These are phyloP conservation scores for Metschnikowia cerradonensis DNA, from an alignment of 805 yeast genomes.

Conservation along the genomic window DNA sequence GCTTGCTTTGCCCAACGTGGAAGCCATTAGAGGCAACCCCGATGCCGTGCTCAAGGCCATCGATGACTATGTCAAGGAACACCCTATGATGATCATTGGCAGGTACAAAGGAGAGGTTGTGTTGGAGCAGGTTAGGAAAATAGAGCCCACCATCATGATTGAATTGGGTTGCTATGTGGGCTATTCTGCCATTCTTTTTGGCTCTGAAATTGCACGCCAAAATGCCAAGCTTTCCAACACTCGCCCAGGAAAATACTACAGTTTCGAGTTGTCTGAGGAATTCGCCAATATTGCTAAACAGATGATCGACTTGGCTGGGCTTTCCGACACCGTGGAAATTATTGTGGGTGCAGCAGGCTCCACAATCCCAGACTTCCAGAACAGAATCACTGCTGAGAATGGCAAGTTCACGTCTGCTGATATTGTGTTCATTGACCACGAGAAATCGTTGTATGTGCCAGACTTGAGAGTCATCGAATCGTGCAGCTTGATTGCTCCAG, in stretches of 20 bases:
- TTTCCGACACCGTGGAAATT: slow-evolving; percentile 25
- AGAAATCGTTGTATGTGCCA: slow-evolving; percentile 35
- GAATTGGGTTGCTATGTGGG: slow-evolving; percentile 36
- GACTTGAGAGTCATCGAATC: slow-evolving; percentile 42
- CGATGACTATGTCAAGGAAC: slow-evolving; percentile 22
- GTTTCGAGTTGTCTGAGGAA: slow-evolving; percentile 29
- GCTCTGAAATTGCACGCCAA: slow-evolving; percentile 21
- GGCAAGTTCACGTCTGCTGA: slow-evolving; percentile 24
- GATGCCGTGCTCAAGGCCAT: slow-evolving; percentile 27
- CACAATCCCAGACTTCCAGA: slow-evolving; percentile 24
- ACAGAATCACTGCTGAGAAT: slow-evolving; percentile 8
- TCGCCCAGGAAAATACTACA: slow-evolving; percentile 27
- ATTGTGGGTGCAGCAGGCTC: slow-evolving; percentile 31
- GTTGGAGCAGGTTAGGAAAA: slow-evolving; percentile 20
- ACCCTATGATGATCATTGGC: slow-evolving; percentile 31
- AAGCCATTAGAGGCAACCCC: slow-evolving; percentile 27
- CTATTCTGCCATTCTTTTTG: slow-evolving; percentile 36
- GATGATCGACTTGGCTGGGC: slow-evolving; percentile 33
- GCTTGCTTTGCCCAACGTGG: slow-evolving; percentile 22
- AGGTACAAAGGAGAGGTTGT: slow-evolving; percentile 26
- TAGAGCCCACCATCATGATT: slow-evolving; percentile 24
- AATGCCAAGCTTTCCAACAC: slow-evolving; percentile 9
- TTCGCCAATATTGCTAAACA: slow-evolving; percentile 28
- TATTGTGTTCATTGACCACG: slow-evolving; percentile 40
- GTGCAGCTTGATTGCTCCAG: slow-evolving; percentile 35